phyloP scores from a whole-genome alignment of 2,329 filamentous ascomycete species.

The Sporothrix variecibatus region DNA sequence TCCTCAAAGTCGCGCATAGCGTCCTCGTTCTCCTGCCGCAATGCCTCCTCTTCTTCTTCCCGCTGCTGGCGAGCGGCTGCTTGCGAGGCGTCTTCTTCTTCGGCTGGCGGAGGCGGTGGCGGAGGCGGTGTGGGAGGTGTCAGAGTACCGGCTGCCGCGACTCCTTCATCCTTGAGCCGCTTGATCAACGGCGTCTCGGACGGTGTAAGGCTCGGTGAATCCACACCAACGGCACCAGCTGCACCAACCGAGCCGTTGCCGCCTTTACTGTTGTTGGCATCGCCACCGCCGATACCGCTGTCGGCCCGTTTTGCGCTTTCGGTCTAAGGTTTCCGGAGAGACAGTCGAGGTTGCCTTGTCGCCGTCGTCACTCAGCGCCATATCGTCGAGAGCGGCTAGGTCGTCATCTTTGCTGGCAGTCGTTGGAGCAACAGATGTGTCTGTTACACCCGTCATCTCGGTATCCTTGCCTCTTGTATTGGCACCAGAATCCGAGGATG shows the following conservation, averaged over 20 bases:
- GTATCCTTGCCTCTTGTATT: neutral
- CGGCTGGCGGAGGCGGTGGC: constrained; percentile 32
- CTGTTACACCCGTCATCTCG: neutral
- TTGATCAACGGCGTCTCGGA: constrained; percentile 60
- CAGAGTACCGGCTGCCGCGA: constrained; percentile 39
- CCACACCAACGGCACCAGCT: constrained; percentile 28
- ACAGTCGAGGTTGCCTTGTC: constrained; percentile 29
- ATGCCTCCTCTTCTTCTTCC: constrained; percentile 43
- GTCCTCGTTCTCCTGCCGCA: constrained; percentile 44
- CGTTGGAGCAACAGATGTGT: constrained; percentile 31
- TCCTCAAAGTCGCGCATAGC: constrained; percentile 41
- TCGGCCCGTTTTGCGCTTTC: constrained; percentile 67
- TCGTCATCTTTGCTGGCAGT: constrained; percentile 31
- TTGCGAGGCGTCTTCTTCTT: neutral
- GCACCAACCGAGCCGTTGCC: neutral
- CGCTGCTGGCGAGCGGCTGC: constrained; percentile 46
- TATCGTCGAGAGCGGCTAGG: constrained; percentile 39
- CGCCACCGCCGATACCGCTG: constrained; percentile 29
- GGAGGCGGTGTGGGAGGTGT: constrained; percentile 49
- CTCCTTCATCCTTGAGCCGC: constrained; percentile 52
- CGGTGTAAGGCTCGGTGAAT: constrained; percentile 48
- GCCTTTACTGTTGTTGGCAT: neutral
- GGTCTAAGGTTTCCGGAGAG: constrained; percentile 52
- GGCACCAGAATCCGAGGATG: neutral
- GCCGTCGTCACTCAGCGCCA: constrained; percentile 44